These are phyloP conservation scores for Schizophyllum amplum DNA, from an alignment of 1,284 basidiomycete genomes.

Conservation along the genomic window DNA sequence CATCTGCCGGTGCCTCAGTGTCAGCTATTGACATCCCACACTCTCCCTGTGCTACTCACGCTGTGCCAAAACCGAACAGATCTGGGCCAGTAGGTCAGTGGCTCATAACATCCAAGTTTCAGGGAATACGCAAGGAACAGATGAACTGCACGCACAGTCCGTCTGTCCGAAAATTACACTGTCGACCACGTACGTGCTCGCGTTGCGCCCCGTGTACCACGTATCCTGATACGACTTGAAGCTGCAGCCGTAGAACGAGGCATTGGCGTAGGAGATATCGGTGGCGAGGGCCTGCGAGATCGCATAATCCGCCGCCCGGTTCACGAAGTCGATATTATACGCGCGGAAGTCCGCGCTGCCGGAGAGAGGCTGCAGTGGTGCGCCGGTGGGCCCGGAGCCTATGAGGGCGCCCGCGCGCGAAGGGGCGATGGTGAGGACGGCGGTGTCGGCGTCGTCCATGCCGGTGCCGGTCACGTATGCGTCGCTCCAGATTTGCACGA, in stretches of 20 bases:
- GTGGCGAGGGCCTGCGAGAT: conserved; percentile 55
- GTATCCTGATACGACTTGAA: conserved; percentile 63
- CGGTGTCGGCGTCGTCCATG: conserved; percentile 45
- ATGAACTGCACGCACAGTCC: conserved; percentile 39
- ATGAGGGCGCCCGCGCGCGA: conserved; percentile 41
- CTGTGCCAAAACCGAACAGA: conserved; percentile 49
- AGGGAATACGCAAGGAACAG: no score
- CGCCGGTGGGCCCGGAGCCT: conserved; percentile 47
- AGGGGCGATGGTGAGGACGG: conserved; percentile 45
- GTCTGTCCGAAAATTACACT: conserved; percentile 56
- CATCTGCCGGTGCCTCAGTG: conserved; percentile 28
- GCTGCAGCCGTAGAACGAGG: conserved; percentile 60
- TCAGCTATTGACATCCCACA: not conserved
- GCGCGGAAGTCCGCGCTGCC: conserved; percentile 53
- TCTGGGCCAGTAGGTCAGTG: conserved; percentile 24
- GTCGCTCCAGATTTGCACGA: conserved; percentile 47
- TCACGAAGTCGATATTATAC: conserved; percentile 63
- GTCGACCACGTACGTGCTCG: conserved; percentile 52
- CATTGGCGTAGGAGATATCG: conserved; percentile 53
- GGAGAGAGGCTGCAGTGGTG: conserved; percentile 44
- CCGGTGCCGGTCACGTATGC: conserved; percentile 29
- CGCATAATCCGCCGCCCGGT: conserved; percentile 53
- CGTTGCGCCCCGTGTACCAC: conserved; percentile 54
- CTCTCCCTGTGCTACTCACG: conserved; percentile 28
- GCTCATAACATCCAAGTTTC: not conserved